These are phyloP conservation scores for Marchantia paleacea DNA, from an alignment of 225 moss, liverwort and hornwort species.

Conservation along the genomic window DNA sequence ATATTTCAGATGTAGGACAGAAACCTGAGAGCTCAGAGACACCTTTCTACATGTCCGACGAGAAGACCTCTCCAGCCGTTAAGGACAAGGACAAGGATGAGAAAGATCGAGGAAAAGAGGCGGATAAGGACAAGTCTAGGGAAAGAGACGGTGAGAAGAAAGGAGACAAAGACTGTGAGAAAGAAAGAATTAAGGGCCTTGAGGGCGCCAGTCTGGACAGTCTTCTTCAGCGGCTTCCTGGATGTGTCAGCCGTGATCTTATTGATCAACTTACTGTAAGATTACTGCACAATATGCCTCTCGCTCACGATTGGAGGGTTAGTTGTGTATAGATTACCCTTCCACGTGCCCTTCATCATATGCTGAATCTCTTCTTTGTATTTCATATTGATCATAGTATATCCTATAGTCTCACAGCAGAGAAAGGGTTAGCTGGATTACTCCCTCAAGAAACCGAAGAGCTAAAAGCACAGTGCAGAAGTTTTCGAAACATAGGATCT, in stretches of 20 bases:
- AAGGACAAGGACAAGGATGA: constrained; percentile 75
- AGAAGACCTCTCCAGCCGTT: constrained; percentile 41
- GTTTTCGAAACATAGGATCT: too few species aligned
- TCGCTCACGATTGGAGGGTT: neutral
- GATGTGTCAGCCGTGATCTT: constrained; percentile 97
- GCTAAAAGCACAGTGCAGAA: too few species aligned
- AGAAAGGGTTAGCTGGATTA: too few species aligned
- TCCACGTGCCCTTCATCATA: neutral
- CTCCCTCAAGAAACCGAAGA: too few species aligned
- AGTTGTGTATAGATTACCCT: neutral
- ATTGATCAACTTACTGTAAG: constrained; percentile 95
- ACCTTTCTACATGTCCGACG: constrained; percentile 37
- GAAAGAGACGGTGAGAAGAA: constrained; percentile 77
- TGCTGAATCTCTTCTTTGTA: neutral
- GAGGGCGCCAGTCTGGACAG: constrained; percentile 97
- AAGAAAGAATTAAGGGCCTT: constrained; percentile 81
- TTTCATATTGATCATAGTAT: neutral
- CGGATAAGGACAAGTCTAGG: constrained; percentile 69
- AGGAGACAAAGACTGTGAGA: constrained; percentile 69
- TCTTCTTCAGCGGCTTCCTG: constrained; percentile 92
- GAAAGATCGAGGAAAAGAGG: constrained; percentile 52
- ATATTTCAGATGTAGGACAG: constrained; percentile 44
- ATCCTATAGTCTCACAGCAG: neutral
- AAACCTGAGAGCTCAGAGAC: constrained; percentile 48
- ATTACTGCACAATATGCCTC: neutral